phyloP scores from a whole-genome alignment of 2,329 filamentous ascomycete species.

The Gyromitra esculenta region DNA sequence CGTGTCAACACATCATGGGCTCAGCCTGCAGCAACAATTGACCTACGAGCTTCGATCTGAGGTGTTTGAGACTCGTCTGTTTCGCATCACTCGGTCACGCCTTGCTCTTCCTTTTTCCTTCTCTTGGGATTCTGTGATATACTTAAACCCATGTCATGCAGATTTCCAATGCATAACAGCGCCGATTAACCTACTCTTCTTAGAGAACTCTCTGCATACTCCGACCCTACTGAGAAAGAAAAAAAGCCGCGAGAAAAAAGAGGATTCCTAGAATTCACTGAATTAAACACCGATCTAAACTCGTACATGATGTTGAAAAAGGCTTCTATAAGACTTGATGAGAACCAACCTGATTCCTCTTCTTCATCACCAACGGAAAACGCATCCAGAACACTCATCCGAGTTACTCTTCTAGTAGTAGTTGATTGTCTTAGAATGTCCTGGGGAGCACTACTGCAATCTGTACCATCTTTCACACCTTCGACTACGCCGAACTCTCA shows the following conservation, averaged over 20 bases:
- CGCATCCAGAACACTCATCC: slow-evolving; percentile 39
- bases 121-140: slow-evolving; percentile 49
- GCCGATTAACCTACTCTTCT: slow-evolving; percentile 47
- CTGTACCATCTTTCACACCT: slow-evolving; percentile 41
- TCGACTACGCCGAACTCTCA: slow-evolving; percentile 42
- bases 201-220: slow-evolving; percentile 49
- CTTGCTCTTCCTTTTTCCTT: slow-evolving; percentile 50
- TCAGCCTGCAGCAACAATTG: slow-evolving; percentile 21
- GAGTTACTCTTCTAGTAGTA: slow-evolving; percentile 51
- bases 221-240: slow-evolving; percentile 36
- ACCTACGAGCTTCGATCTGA: slow-evolving; percentile 53
- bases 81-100: slow-evolving; percentile 39
- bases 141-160: slow-evolving; percentile 50
- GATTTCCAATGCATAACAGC: slow-evolving; percentile 46
- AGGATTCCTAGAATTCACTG: slow-evolving; percentile 29
- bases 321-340: slow-evolving; percentile 48
- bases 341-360: slow-evolving; percentile 39
- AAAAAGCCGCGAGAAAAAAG: slow-evolving; percentile 43
- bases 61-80: slow-evolving; percentile 47
- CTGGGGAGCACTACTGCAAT: slow-evolving; percentile 49
- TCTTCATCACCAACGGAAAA: slow-evolving; percentile 32
- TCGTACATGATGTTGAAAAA: slow-evolving; percentile 47
- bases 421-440: slow-evolving; percentile 47
- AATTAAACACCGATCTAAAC: slow-evolving; percentile 34
- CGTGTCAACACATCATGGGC: slow-evolving; percentile 51